Conservation (phyloP, 768 basidiomycete species). For the Lentinula guzmanii region DNA sequence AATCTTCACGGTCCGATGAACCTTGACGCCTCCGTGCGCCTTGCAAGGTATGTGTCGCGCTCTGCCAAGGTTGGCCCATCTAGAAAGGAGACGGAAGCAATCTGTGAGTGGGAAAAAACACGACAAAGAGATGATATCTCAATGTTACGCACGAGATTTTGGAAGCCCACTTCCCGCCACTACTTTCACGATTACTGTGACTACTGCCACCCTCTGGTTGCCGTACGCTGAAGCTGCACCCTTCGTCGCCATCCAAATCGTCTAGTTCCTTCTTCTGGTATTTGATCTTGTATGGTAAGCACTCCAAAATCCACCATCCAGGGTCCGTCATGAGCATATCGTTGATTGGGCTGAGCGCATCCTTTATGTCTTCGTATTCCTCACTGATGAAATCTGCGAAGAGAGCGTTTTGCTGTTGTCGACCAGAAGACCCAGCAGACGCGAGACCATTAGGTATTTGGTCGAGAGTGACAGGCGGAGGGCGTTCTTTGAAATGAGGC, state of each 20-base stretch:
- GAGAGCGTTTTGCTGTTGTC: slow-evolving; percentile 13
- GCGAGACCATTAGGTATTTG: slow-evolving; percentile 7
- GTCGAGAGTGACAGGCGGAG: slow-evolving; percentile 30
- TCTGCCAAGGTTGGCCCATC: slow-evolving; percentile 28
- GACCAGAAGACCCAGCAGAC: slow-evolving; percentile 9
- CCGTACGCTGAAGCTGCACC: too few relatives aligned
- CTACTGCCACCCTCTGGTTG: background rate
- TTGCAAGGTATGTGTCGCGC: slow-evolving; percentile 34
- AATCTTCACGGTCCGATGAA: slow-evolving; percentile 42
- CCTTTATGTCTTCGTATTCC: slow-evolving; percentile 59
- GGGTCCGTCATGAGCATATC: slow-evolving; percentile 46
- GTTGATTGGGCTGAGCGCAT: slow-evolving; percentile 44
- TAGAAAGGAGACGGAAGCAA: background rate
- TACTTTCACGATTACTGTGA: background rate
- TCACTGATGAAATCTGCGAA: slow-evolving; percentile 26
- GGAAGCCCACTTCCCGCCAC: slow-evolving; percentile 25
- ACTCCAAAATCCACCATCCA: slow-evolving; percentile 66
- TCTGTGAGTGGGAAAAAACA: too few relatives aligned
- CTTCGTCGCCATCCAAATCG: background rate
- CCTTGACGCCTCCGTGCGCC: slow-evolving; percentile 22
- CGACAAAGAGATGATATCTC: background rate
- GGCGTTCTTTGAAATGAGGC: slow-evolving; percentile 32
- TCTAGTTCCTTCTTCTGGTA: slow-evolving; percentile 26
- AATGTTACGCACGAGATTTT: slow-evolving; percentile 27
- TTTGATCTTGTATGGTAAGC: slow-evolving; percentile 33